phyloP scores from a whole-genome alignment of 108 stramenopile genomes.

The Cyclostephanos tholiformis region DNA sequence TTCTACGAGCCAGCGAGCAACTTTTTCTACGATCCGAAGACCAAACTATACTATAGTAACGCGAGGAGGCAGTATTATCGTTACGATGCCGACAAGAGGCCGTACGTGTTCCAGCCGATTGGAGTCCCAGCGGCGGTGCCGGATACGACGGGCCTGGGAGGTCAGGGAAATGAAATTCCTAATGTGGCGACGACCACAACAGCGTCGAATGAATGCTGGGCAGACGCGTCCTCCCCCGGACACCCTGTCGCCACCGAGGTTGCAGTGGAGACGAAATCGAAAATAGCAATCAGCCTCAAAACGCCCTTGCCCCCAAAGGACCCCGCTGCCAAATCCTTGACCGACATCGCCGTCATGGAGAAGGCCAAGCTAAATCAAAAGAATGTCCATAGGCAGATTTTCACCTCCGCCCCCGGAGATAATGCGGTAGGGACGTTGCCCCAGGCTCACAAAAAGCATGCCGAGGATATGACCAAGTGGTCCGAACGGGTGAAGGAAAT shows the following conservation, averaged over 20 bases:
- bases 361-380: slow-evolving; percentile 40
- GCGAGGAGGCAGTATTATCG: slow-evolving; percentile 63
- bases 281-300: slow-evolving; percentile 54
- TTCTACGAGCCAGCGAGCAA: slow-evolving; percentile 78
- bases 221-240: not conserved
- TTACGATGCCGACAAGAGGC: slow-evolving; percentile 40
- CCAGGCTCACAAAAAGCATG: slow-evolving; percentile 61
- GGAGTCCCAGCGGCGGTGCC: not conserved
- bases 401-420: slow-evolving; percentile 12
- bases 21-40: slow-evolving; percentile 88
- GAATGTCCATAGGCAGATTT: slow-evolving; percentile 25
- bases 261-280: slow-evolving; percentile 30
- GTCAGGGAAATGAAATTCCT: not conserved
- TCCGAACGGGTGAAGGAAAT: slow-evolving; percentile 64
- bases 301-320: slow-evolving; percentile 20
- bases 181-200: not conserved
- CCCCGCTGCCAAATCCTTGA: slow-evolving; percentile 6
- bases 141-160: not conserved
- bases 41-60: slow-evolving; percentile 77
- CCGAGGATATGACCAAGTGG: slow-evolving; percentile 79
- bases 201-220: not conserved
- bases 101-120: slow-evolving; percentile 29
- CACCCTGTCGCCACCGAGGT: not conserved
- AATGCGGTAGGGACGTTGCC: slow-evolving; percentile 11
- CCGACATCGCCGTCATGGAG: slow-evolving; percentile 28